phyloP scores from a whole-genome alignment of 148 eudicot species.

The Silene conica region DNA sequence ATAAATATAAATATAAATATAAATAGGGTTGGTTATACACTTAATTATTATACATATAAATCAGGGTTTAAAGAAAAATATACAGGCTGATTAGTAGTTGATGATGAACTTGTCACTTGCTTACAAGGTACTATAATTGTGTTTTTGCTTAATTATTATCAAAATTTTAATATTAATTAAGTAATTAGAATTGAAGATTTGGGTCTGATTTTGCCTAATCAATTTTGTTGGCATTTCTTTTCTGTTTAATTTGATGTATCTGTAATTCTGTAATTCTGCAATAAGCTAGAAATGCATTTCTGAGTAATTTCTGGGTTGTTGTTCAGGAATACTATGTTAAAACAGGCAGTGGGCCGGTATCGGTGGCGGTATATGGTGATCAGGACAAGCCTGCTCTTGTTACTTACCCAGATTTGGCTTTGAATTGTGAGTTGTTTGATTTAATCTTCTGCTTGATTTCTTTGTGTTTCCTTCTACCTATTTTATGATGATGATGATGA shows the following conservation, averaged over 20 bases:
- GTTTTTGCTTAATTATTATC: too few relatives aligned
- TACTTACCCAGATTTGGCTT: constrained; percentile 87
- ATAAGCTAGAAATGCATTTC: constrained; percentile 1
- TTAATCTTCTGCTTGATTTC: neutral
- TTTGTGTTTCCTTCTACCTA: neutral
- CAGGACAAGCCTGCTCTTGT: constrained; percentile 84
- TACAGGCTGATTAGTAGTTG: neutral
- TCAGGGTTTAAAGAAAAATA: neutral
- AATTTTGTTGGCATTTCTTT: too few relatives aligned
- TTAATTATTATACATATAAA: too few relatives aligned
- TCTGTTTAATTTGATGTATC: too few relatives aligned
- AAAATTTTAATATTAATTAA: too few relatives aligned
- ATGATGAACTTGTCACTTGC: constrained; percentile 5
- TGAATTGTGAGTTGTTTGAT: constrained; percentile 58
- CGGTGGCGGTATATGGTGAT: constrained; percentile 76
- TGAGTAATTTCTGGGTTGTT: constrained; percentile 2
- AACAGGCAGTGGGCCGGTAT: constrained; percentile 61
- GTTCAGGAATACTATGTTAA: constrained; percentile 69
- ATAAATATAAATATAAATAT: neutral
- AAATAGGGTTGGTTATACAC: too few relatives aligned
- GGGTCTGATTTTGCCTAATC: too few relatives aligned
- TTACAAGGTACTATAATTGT: neutral
- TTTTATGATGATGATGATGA: too few relatives aligned
- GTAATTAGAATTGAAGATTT: too few relatives aligned
- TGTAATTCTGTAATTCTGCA: too few relatives aligned